Percentiles rank a stretch among this genome's conserved stretches.
phyloP scores from a whole-genome alignment of 257 asterid species.

The Haberlea rhodopensis region DNA sequence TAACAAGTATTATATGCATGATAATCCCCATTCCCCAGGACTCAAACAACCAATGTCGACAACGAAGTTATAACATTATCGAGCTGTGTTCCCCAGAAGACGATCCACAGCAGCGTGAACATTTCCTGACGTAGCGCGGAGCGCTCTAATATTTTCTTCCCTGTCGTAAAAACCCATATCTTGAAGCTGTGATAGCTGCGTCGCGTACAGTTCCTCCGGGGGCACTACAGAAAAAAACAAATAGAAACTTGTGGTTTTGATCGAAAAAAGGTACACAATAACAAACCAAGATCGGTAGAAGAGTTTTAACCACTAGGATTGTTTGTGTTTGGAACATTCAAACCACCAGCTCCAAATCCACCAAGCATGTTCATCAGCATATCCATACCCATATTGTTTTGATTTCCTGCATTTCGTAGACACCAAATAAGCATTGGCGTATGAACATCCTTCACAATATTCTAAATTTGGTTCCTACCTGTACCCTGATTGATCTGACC shows the following conservation, averaged over 20 bases:
- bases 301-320: slow-evolving; percentile 19
- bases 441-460: neutral
- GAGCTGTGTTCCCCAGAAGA: slow-evolving; percentile 33
- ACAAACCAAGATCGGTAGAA: neutral
- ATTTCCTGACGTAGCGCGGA: slow-evolving; percentile 36
- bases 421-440: neutral
- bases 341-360: slow-evolving; percentile 32
- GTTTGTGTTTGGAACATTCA: slow-evolving; percentile 22
- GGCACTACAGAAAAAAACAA: slow-evolving; percentile 24
- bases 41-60: neutral
- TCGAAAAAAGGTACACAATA: too few relatives aligned
- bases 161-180: slow-evolving; percentile 43
- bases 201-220: slow-evolving; percentile 40
- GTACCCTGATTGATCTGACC: slow-evolving; percentile 5
- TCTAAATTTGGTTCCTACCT: slow-evolving; percentile 5
- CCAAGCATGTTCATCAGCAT: slow-evolving; percentile 32
- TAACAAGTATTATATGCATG: neutral
- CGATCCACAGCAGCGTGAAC: slow-evolving; percentile 39
- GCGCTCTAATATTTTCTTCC: slow-evolving; percentile 35
- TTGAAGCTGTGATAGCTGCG: slow-evolving; percentile 36
- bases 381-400: slow-evolving; percentile 13
- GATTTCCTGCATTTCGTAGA: neutral
- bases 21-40: neutral
- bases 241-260: neutral
- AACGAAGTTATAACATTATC: neutral